phyloP scores from a whole-genome alignment of 176 grass and related monocot genomes.

The Alopecurus myosuroides region DNA sequence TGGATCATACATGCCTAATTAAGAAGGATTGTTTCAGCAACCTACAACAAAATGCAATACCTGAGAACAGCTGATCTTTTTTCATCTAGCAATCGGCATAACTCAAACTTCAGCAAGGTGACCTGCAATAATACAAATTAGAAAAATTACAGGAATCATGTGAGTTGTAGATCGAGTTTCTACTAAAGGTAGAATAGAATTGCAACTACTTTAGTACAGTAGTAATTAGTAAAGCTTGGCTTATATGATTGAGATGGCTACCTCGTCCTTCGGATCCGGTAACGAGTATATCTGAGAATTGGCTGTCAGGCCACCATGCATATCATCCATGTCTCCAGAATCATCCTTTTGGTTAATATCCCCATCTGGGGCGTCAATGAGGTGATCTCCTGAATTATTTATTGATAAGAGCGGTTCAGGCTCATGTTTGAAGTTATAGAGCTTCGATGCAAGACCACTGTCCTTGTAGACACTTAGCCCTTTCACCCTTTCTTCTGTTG shows the following conservation, averaged over 20 bases:
- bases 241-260: conserved; percentile 25
- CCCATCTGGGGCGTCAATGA: conserved; percentile 38
- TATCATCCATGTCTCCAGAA: conserved; percentile 47
- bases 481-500: conserved; percentile 85
- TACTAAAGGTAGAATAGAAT: conserved; percentile 18
- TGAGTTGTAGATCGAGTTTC: background rate
- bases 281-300: conserved; percentile 75
- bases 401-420: conserved; percentile 63
- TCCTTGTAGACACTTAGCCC: conserved; percentile 59
- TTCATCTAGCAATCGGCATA: conserved; percentile 88
- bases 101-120: conserved; percentile 76
- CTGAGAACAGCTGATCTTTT: conserved; percentile 93
- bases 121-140: conserved; percentile 40
- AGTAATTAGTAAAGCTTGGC: conserved; percentile 5
- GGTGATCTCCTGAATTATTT: conserved; percentile 42
- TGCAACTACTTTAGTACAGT: background rate
- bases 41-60: conserved; percentile 31
- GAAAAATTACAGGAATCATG: background rate
- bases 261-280: conserved; percentile 91
- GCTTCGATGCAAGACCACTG: conserved; percentile 70
- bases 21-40: conserved; percentile 29
- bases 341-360: conserved; percentile 49
- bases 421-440: conserved; percentile 79
- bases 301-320: conserved; percentile 48
- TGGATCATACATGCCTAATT: conserved; percentile 35